Conservation (phyloP, 352 stramenopile genomes). For the Phytopythium helicoides region DNA sequence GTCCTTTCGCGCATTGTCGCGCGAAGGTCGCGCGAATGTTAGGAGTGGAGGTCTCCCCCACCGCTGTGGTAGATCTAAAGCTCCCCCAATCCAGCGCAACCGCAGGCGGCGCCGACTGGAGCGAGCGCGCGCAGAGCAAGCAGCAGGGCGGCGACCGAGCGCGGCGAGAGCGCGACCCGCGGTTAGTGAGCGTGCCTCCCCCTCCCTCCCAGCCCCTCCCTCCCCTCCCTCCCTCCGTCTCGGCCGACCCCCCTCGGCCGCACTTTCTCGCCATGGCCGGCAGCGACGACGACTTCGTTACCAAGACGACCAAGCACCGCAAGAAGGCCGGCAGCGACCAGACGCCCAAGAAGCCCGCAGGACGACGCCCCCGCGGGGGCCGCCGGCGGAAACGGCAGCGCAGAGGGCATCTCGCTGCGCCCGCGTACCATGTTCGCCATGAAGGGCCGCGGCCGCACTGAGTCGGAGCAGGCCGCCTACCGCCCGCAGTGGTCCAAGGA, state of each 20-base stretch:
- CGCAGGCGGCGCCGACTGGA: too few species aligned
- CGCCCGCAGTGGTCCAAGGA: slow-evolving; percentile 86
- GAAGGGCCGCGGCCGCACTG: slow-evolving; percentile 72
- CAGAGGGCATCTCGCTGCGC: slow-evolving; percentile 65
- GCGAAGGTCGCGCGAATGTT: too few species aligned
- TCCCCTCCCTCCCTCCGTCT: too few species aligned
- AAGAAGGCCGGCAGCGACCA: slow-evolving; percentile 46
- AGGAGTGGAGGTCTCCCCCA: too few species aligned
- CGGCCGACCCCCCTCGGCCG: slow-evolving; percentile 4
- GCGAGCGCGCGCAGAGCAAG: too few species aligned
- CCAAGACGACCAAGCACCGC: slow-evolving; percentile 70
- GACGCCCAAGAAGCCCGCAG: slow-evolving; percentile 20
- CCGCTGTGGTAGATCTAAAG: too few species aligned
- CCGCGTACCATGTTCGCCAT: slow-evolving; percentile 89
- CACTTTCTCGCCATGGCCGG: slow-evolving; percentile 26
- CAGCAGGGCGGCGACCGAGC: too few species aligned
- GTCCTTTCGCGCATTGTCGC: too few species aligned
- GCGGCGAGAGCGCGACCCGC: too few species aligned
- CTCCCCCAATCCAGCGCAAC: too few species aligned
- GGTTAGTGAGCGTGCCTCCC: too few species aligned
- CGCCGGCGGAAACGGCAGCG: slow-evolving; percentile 9
- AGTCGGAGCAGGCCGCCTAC: slow-evolving; percentile 68
- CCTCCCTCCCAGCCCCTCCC: neutral
- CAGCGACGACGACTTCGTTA: slow-evolving; percentile 74
- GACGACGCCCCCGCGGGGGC: slow-evolving; percentile 1